Percentiles rank a stretch among this genome's conserved stretches.
Conservation (phyloP, 129 eudicot species). For the Ambrosia artemisiifolia region DNA sequence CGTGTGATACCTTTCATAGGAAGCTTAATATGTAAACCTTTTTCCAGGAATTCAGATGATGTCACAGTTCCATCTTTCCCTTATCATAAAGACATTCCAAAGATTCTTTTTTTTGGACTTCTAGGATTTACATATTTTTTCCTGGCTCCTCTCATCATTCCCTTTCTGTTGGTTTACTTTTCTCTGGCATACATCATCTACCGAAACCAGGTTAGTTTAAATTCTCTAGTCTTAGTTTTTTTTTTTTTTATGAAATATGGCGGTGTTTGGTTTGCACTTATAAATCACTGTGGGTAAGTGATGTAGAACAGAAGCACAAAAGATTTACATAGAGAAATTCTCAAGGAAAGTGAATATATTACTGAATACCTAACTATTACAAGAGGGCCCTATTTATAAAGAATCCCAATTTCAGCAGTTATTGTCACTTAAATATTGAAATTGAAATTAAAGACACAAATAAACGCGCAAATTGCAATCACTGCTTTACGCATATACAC, state of each 20-base stretch:
- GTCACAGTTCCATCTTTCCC: conserved; percentile 43
- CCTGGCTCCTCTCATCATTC: conserved; percentile 65
- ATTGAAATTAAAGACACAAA: too few relatives aligned
- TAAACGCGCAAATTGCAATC: too few relatives aligned
- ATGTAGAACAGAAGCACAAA: not conserved
- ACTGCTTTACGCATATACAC: not conserved
- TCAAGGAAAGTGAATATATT: too few relatives aligned
- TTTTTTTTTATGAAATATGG: not conserved
- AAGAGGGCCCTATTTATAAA: not conserved
- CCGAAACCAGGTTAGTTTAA: conserved; percentile 57
- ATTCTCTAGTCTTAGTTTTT: not conserved
- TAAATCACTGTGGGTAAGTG: not conserved
- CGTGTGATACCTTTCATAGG: conserved; percentile 44
- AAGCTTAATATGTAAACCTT: conserved; percentile 41
- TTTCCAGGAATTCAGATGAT: conserved; percentile 15
- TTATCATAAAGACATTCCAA: conserved; percentile 59
- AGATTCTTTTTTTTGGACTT: conserved; percentile 61
- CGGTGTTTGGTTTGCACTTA: not conserved
- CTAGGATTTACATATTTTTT: conserved; percentile 59
- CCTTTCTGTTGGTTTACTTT: conserved; percentile 62
- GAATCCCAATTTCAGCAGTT: not conserved
- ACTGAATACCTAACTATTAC: not conserved
- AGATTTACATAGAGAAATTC: not conserved
- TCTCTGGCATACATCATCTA: conserved; percentile 59
- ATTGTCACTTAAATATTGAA: not conserved